Percentiles rank a stretch among this genome's conserved stretches.
Conservation (phyloP, 176 grass and related monocot species). For the Neostapfia colusana region DNA sequence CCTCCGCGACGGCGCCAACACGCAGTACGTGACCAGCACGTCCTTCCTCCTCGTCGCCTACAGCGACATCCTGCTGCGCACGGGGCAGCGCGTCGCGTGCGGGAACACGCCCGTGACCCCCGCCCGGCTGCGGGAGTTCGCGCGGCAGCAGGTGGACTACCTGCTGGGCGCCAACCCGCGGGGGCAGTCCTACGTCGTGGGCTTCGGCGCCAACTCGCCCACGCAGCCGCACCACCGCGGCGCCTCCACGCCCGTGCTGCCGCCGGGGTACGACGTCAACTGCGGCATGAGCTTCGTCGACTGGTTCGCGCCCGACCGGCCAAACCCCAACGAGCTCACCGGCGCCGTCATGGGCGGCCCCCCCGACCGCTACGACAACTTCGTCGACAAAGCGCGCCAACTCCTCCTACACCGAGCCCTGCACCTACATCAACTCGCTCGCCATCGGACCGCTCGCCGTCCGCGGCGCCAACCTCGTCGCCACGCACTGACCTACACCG, state of each 20-base stretch:
- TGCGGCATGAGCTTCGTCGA: constrained; percentile 81
- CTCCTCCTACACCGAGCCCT: constrained; percentile 62
- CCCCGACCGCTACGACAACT: constrained; percentile 64
- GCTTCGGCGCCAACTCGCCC: constrained; percentile 68
- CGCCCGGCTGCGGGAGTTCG: constrained; percentile 62
- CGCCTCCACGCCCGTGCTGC: constrained; percentile 60
- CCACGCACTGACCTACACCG: constrained; percentile 38
- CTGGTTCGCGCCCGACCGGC: constrained; percentile 57
- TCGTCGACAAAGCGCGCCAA: constrained; percentile 62
- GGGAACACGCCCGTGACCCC: constrained; percentile 47
- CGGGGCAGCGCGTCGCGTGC: constrained; percentile 60
- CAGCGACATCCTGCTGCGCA: constrained; percentile 61
- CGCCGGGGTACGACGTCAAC: constrained; percentile 23
- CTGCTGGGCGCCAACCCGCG: constrained; percentile 76
- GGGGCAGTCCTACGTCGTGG: constrained; percentile 74
- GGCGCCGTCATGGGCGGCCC: constrained; percentile 92
- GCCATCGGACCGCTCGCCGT: constrained; percentile 74
- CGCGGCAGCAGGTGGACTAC: constrained; percentile 94
- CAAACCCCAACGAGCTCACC: constrained; percentile 82
- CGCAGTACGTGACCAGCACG: constrained; percentile 81
- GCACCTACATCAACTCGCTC: constrained; percentile 95
- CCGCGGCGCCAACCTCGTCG: constrained; percentile 43
- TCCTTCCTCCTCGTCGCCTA: constrained; percentile 77
- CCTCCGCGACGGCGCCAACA: constrained; percentile 92
- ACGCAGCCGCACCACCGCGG: constrained; percentile 84